Conservation (phyloP, 2,329 filamentous ascomycete genomes). For the Lachnellula willkommii region DNA sequence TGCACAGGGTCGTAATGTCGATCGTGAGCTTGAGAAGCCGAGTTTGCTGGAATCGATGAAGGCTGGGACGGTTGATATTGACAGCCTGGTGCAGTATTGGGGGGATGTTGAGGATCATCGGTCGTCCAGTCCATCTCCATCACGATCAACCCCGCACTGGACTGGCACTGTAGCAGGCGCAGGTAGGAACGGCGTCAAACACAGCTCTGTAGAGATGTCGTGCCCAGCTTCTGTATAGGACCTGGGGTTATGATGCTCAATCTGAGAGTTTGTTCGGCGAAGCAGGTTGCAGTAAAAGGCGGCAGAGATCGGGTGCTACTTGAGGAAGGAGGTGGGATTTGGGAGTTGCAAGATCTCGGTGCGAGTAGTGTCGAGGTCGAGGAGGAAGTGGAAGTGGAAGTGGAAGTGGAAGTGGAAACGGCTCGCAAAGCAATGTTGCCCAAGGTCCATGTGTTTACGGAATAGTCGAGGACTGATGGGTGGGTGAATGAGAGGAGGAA, state of each 20-base stretch:
- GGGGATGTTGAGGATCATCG: constrained; percentile 12
- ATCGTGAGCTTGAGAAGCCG: constrained; percentile 10
- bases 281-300: neutral
- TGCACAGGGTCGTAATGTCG: constrained; percentile 27
- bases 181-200: neutral
- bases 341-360: too few species aligned
- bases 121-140: constrained; percentile 27
- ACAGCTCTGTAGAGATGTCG: neutral
- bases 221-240: neutral
- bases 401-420: too few species aligned
- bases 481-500: too few species aligned
- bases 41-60: constrained; percentile 4
- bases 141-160: constrained; percentile 10
- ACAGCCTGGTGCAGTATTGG: constrained; percentile 9
- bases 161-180: neutral
- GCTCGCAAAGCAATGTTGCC: too few species aligned
- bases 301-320: neutral
- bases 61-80: constrained; percentile 18
- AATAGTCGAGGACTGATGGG: too few species aligned
- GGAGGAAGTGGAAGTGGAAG: too few species aligned
- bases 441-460: too few species aligned
- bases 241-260: too few species aligned
- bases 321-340: too few species aligned
- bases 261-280: too few species aligned
- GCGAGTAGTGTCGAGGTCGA: too few species aligned